Percentiles rank a stretch among this genome's conserved stretches.
Evolutionary conservation across 2,329 filamentous ascomycete species (phyloP).

Genomic region (Colletotrichum graminicola): DNA sequence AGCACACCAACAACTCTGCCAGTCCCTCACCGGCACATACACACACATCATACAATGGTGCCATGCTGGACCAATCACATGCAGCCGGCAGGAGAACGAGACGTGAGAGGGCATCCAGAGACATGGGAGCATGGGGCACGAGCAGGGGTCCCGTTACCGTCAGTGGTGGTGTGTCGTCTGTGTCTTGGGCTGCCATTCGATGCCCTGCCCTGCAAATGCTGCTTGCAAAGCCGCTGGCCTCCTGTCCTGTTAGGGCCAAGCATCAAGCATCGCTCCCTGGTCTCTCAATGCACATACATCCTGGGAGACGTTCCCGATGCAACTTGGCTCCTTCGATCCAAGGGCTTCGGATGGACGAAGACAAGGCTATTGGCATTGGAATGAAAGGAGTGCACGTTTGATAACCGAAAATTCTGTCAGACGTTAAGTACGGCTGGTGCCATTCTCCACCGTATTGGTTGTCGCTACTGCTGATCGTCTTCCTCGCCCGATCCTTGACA

Average conservation of each 20-base stretch:
- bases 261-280: conserved; percentile 14
- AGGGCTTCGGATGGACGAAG: neutral
- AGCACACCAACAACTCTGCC: conserved; percentile 6
- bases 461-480: neutral
- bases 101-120: conserved; percentile 22
- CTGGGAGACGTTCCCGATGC: conserved; percentile 33
- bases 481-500: neutral
- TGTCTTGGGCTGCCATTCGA: conserved; percentile 42
- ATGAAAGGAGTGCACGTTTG: conserved; percentile 4
- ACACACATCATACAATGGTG: conserved; percentile 13
- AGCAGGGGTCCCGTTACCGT: conserved; percentile 34
- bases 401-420: conserved; percentile 17
- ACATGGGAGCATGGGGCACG: conserved; percentile 20
- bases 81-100: conserved; percentile 12
- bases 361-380: neutral
- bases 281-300: conserved; percentile 17
- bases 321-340: conserved; percentile 12
- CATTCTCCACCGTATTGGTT: conserved; percentile 17
- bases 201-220: conserved; percentile 29
- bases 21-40: neutral
- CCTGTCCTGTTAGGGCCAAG: conserved; percentile 10
- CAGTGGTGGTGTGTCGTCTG: conserved; percentile 40
- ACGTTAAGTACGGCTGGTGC: conserved; percentile 1
- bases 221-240: conserved; percentile 10
- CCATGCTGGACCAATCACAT: conserved; percentile 16